These are phyloP conservation scores for Lepidium aucheri DNA, from an alignment of 345 rosid species.

Conservation along the genomic window DNA sequence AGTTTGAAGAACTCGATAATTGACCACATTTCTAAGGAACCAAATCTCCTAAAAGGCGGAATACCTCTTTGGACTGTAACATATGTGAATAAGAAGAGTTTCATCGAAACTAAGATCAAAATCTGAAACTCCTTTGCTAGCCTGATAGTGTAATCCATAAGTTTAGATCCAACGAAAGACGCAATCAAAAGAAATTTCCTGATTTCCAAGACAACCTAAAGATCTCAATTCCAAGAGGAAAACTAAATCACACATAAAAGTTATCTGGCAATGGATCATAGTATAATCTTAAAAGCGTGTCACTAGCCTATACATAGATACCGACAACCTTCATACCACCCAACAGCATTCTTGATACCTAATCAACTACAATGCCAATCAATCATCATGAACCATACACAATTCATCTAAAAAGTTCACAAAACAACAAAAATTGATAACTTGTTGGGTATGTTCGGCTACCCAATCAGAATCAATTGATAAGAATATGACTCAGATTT, in stretches of 20 bases:
- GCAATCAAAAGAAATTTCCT: not conserved
- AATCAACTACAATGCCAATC: not conserved
- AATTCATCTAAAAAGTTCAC: not conserved
- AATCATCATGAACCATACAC: not conserved
- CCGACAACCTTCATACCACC: constrained; percentile 91
- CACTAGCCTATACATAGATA: constrained; percentile 84
- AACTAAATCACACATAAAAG: not conserved
- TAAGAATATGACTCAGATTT: constrained; percentile 63
- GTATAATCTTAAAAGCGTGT: constrained; percentile 71
- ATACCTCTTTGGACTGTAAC: constrained; percentile 87
- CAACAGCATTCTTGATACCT: constrained; percentile 85
- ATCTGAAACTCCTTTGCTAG: constrained; percentile 60
- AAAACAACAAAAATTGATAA: constrained; percentile 21
- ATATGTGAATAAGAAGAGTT: constrained; percentile 69
- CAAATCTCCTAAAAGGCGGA: not conserved
- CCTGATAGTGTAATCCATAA: constrained; percentile 26
- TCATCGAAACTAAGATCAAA: constrained; percentile 42
- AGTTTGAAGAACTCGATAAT: not conserved
- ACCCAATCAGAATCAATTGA: constrained; percentile 74
- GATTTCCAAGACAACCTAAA: too few relatives aligned
- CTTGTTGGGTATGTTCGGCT: constrained; percentile 92
- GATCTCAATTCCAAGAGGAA: not conserved
- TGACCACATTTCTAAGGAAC: not conserved
- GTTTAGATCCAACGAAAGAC: not conserved
- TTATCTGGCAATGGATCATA: constrained; percentile 59